Percentiles rank a stretch among this genome's conserved stretches.
Evolutionary conservation across 441 rosid genomes (phyloP).

Genomic region (Mallotus japonicus): DNA sequence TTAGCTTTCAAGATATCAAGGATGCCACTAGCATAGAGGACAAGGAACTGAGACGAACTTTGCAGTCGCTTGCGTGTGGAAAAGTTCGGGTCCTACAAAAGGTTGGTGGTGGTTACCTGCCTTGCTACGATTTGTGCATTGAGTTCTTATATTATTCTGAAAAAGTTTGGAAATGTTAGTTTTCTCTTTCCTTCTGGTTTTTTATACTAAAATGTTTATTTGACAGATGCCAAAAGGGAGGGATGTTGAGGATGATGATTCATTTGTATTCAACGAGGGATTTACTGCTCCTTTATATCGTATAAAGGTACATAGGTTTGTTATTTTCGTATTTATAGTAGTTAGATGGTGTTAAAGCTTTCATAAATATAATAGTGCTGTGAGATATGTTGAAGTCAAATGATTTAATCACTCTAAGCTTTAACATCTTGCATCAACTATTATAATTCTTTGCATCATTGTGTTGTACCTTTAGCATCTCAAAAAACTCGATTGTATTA

Average conservation of each 20-base stretch:
- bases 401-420: background rate
- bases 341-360: slow-evolving; percentile 10
- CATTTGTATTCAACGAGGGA: slow-evolving; percentile 76
- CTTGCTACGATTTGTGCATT: background rate
- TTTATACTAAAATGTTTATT: slow-evolving; percentile 3
- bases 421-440: background rate
- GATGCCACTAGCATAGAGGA: slow-evolving; percentile 98
- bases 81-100: slow-evolving; percentile 92
- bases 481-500: background rate
- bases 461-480: background rate
- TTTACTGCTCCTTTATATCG: slow-evolving; percentile 88
- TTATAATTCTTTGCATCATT: background rate
- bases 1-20: slow-evolving; percentile 90
- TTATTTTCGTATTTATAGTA: background rate
- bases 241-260: slow-evolving; percentile 92
- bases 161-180: background rate
- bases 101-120: slow-evolving; percentile 38
- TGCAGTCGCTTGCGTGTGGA: slow-evolving; percentile 99
- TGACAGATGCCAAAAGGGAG: slow-evolving; percentile 88
- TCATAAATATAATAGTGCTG: background rate
- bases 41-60: slow-evolving; percentile 90
- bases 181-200: background rate
- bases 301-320: slow-evolving; percentile 56
- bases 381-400: slow-evolving; percentile 4
- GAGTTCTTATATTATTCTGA: slow-evolving; percentile 3